These are phyloP conservation scores for Citrullus mucosospermus DNA, from an alignment of 306 rosid genomes.

Conservation along the genomic window DNA sequence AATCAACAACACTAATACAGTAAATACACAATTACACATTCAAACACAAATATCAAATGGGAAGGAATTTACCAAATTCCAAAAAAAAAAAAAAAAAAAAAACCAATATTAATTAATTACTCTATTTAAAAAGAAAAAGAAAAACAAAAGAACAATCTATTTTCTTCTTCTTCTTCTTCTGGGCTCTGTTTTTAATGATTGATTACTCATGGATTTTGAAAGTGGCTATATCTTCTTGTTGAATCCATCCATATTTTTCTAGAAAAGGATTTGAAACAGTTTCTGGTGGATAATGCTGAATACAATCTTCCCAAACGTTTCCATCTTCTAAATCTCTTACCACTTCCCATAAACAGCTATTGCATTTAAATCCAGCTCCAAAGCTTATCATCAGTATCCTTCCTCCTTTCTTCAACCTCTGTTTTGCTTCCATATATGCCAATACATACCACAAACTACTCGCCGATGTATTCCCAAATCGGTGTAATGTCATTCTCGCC, in stretches of 20 bases:
- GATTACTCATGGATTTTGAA: conserved; percentile 16
- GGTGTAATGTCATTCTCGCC: conserved; percentile 11
- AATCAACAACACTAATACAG: neutral
- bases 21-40: neutral
- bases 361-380: conserved; percentile 13
- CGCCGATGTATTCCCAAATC: conserved; percentile 14
- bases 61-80: neutral
- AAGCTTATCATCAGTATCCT: conserved; percentile 9
- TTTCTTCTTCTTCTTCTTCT: too few species aligned
- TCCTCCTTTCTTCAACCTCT: conserved; percentile 11
- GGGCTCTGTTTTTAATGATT: neutral
- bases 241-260: conserved; percentile 76
- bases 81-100: neutral
- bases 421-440: conserved; percentile 11
- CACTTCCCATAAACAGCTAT: conserved; percentile 13
- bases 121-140: too few species aligned
- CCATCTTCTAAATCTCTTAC: conserved; percentile 10
- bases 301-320: conserved; percentile 72
- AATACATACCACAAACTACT: conserved; percentile 12
- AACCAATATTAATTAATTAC: too few species aligned
- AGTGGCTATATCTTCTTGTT: conserved; percentile 36
- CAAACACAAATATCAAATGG: neutral
- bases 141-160: neutral
- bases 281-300: conserved; percentile 56
- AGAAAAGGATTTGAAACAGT: conserved; percentile 66